Base-by-base conservation (phyloP, 2,329 filamentous ascomycete species). In the Phaeosphaeriaceae sp. region DNA sequence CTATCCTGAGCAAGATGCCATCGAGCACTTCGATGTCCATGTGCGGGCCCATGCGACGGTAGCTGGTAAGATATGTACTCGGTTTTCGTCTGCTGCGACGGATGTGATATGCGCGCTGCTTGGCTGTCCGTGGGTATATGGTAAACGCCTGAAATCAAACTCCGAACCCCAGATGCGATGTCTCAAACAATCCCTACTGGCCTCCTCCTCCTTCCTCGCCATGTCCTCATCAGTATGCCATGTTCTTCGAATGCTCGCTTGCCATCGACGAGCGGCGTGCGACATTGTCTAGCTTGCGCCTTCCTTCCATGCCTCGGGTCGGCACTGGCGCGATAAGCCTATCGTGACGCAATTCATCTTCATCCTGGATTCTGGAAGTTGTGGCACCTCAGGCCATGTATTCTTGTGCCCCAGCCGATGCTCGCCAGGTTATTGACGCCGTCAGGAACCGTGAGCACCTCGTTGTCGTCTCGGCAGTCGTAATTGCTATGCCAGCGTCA, bases 341-440 rank as follows among this genome's bases (percentile, higher is more conserved):
- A 21, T 44, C n/a, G 7, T 15, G 41, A 19, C n/a, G 19, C 20
- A 9, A 19, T 44, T 2, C n/a, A 4, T 27, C 25, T 5, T 7
- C 3, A 21, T 9, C 41, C 7, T 17, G 11, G 24, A 3, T 15
- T 33, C 3, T 56, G 48, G 33, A 65, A 66, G 41, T 74, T 71
- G 42, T 54, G 53, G 51, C 74, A 76, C 19, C 58, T 63, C 13
- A 76, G 33, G 19, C 70, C 61, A 51, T 73, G 71, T 15, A 76
- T 72, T 33, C 65, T 59, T 0, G 63, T 68, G 1, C 64, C 65
- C 73, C 73, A 76, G 3, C 62, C 67, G 9, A 67, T 64, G 47
- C 70, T 72, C 1, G 56, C 64, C 3, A 76, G 62, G 40, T 74
- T 76, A 52, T 76, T 76, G 42, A 70, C 67, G 5, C 74, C 74